Percentiles rank a stretch among this genome's conserved stretches.
Conservation (phyloP, 2,329 filamentous ascomycete genomes). For the Fusarium cicatricum region DNA sequence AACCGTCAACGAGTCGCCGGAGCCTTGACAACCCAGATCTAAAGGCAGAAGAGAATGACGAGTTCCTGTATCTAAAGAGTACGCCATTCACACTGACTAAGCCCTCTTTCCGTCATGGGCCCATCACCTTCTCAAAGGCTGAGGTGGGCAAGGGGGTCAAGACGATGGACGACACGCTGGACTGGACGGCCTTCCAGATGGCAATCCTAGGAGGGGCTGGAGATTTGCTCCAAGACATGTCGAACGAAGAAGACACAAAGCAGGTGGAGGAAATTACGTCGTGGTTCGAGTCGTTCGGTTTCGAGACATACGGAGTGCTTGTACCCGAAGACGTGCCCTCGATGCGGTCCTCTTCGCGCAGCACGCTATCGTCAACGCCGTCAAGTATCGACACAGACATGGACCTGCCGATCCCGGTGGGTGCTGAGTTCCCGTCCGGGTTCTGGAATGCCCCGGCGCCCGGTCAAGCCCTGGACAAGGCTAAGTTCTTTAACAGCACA, state of each 20-base stretch:
- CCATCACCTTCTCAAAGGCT: conserved; percentile 60
- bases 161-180: conserved; percentile 58
- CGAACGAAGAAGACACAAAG: conserved; percentile 56
- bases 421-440: conserved; percentile 45
- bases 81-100: conserved; percentile 59
- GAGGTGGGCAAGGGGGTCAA: conserved; percentile 51
- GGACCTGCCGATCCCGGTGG: conserved; percentile 51
- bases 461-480: conserved; percentile 39
- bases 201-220: conserved; percentile 66
- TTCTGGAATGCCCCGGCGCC: conserved; percentile 45
- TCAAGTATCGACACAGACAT: conserved; percentile 45
- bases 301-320: conserved; percentile 54
- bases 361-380: conserved; percentile 40
- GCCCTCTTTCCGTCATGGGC: conserved; percentile 62
- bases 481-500: conserved; percentile 45
- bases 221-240: conserved; percentile 56
- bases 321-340: conserved; percentile 37
- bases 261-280: conserved; percentile 53
- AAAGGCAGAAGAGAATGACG: conserved; percentile 49
- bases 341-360: conserved; percentile 35
- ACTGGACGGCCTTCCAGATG: conserved; percentile 73
- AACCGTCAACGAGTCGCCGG: conserved; percentile 7
- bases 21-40: conserved; percentile 16
- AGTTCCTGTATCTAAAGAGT: conserved; percentile 57
- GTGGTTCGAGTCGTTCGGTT: conserved; percentile 63